Percentiles rank a stretch among this genome's conserved stretches.
Conservation (phyloP, 2,329 filamentous ascomycete genomes). For the Alternaria ethzedia region DNA sequence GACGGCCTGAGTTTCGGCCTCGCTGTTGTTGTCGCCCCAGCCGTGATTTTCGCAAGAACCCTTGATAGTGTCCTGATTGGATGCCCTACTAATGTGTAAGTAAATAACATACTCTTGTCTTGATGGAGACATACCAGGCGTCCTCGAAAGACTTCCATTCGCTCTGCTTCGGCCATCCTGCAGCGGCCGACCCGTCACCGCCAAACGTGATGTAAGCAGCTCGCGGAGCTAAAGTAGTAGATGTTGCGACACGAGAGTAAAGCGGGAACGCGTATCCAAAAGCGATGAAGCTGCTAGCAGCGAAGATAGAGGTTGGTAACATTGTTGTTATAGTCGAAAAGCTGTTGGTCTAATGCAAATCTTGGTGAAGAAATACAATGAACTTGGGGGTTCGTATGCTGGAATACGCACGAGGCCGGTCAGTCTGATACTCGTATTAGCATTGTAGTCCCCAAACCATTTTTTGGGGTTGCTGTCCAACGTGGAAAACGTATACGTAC, state of each 20-base stretch:
- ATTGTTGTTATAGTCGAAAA: background rate
- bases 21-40: slow-evolving; percentile 47
- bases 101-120: background rate
- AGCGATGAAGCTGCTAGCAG: slow-evolving; percentile 39
- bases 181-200: slow-evolving; percentile 44
- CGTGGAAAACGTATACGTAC: background rate
- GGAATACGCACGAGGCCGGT: background rate
- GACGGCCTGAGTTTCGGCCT: slow-evolving; percentile 48
- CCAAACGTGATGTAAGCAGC: slow-evolving; percentile 33
- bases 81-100: slow-evolving; percentile 28
- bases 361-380: background rate
- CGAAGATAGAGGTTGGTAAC: background rate
- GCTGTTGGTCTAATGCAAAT: background rate
- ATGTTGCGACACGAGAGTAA: slow-evolving; percentile 4
- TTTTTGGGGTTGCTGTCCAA: background rate
- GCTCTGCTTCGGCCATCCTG: slow-evolving; percentile 47
- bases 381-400: background rate
- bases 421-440: background rate
- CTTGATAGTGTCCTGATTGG: slow-evolving; percentile 46
- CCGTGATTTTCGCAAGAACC: slow-evolving; percentile 45
- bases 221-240: slow-evolving; percentile 24
- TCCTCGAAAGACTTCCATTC: slow-evolving; percentile 47
- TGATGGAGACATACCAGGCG: slow-evolving; percentile 31
- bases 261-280: slow-evolving; percentile 33
- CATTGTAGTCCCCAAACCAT: background rate